Conservation (phyloP, 805 yeast genomes). For the Nakazawaea anatomiae region DNA sequence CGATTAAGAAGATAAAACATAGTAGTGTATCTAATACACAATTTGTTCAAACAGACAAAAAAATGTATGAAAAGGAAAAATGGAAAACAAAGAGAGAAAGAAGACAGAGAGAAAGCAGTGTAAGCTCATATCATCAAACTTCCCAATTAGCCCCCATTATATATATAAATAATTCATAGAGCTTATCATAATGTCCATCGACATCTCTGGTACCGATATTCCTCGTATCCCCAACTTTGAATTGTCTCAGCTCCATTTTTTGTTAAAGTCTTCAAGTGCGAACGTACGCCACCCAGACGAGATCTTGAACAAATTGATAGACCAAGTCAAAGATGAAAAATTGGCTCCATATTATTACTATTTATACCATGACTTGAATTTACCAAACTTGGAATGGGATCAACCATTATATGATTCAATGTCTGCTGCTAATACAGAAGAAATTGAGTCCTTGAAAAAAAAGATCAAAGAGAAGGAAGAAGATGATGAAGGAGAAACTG, state of each 20-base stretch:
- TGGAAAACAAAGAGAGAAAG: too few species aligned
- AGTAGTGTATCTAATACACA: too few species aligned
- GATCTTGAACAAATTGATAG: constrained; percentile 37
- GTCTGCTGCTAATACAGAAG: constrained; percentile 45
- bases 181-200: constrained; percentile 23
- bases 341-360: constrained; percentile 82
- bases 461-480: constrained; percentile 48
- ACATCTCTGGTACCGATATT: constrained; percentile 39
- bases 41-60: too few species aligned
- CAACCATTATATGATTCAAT: constrained; percentile 47
- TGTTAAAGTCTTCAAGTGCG: constrained; percentile 35
- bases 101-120: too few species aligned
- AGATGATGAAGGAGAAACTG: constrained; percentile 84
- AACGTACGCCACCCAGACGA: constrained; percentile 33
- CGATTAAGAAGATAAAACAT: too few species aligned
- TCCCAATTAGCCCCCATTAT: neutral
- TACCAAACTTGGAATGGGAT: constrained; percentile 50
- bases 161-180: neutral
- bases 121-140: too few species aligned
- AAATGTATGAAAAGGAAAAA: too few species aligned
- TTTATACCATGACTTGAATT: constrained; percentile 41
- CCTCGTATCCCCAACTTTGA: constrained; percentile 73
- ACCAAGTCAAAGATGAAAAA: constrained; percentile 49
- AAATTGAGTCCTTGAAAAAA: constrained; percentile 47
- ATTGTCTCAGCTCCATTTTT: constrained; percentile 76